phyloP scores from a whole-genome alignment of 331 rosid species.

The Rosa hybrid region DNA sequence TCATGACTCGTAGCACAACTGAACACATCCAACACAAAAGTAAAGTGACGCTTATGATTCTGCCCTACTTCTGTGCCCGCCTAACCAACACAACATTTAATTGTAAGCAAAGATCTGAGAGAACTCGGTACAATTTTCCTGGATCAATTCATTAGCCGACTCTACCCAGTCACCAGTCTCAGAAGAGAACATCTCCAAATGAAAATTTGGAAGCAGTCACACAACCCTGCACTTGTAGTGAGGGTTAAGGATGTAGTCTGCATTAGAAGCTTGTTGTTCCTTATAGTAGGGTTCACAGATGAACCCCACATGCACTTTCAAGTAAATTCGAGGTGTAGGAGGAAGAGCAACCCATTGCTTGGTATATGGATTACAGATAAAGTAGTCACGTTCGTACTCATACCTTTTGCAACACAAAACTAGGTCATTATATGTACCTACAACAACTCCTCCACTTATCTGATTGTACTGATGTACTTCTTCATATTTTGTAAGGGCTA shows the following conservation, averaged over 20 bases:
- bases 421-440: not conserved
- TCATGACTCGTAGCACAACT: not conserved
- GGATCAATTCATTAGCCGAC: not conserved
- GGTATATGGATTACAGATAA: not conserved
- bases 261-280: not conserved
- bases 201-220: not conserved
- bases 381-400: not conserved
- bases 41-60: too few relatives aligned
- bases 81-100: not conserved
- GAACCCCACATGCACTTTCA: not conserved
- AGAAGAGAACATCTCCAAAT: not conserved
- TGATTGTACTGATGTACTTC: too few relatives aligned
- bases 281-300: not conserved
- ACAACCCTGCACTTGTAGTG: not conserved
- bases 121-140: too few relatives aligned
- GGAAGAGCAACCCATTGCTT: not conserved
- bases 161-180: not conserved
- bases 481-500: not conserved
- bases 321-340: not conserved
- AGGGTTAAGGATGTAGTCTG: not conserved
- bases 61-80: not conserved
- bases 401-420: not conserved
- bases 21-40: not conserved
- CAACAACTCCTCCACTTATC: not conserved
- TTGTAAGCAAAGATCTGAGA: not conserved